These are phyloP conservation scores for Oryza australiensis DNA, from an alignment of 176 grass and related monocot genomes.

Conservation along the genomic window DNA sequence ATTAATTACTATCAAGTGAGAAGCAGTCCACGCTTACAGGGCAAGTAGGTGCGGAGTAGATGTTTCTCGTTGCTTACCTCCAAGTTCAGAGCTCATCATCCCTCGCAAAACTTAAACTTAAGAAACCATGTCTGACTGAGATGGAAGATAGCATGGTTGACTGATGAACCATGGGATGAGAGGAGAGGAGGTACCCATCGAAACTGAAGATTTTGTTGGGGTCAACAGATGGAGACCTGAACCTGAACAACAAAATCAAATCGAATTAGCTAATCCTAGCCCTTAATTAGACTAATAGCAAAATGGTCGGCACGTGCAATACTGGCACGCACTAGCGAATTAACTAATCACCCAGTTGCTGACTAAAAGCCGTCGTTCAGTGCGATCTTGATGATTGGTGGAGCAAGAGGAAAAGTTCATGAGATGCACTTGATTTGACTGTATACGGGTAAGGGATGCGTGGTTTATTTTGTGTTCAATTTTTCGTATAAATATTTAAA, in stretches of 20 bases:
- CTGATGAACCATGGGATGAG: background rate
- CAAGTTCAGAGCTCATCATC: background rate
- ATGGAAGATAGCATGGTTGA: background rate
- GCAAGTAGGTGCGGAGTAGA: background rate
- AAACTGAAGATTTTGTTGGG: background rate
- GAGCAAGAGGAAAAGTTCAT: background rate
- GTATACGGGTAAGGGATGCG: too few species aligned
- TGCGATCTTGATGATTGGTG: slow-evolving; percentile 29
- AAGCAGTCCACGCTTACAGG: background rate
- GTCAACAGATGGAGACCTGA: slow-evolving; percentile 34
- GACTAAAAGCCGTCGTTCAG: background rate
- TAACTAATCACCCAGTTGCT: slow-evolving; percentile 1
- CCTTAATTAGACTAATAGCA: background rate
- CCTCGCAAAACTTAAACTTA: background rate
- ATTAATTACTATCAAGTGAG: background rate
- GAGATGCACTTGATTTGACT: too few species aligned
- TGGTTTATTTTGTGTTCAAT: too few species aligned
- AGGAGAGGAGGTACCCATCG: background rate
- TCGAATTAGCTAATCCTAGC: background rate
- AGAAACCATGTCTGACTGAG: background rate
- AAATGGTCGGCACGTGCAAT: background rate
- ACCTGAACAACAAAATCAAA: slow-evolving; percentile 22
- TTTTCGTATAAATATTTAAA: too few species aligned
- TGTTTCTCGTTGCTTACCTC: background rate
- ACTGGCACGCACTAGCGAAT: slow-evolving; percentile 11